These are phyloP conservation scores for Kuraishia hungarica DNA, from an alignment of 805 yeast species.

Conservation along the genomic window DNA sequence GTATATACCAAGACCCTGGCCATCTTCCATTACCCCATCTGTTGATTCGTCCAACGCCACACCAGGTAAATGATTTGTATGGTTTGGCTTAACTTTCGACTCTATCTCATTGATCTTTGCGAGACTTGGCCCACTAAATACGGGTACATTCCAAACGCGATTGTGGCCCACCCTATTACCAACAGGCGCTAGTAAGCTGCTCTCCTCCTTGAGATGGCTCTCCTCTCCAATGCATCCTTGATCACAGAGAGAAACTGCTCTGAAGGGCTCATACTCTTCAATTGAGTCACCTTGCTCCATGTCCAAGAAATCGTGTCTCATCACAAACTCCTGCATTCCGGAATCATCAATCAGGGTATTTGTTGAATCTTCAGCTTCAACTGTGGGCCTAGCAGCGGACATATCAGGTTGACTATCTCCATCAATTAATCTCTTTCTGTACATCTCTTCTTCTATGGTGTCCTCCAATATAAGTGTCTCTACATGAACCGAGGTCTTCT, in stretches of 20 bases:
- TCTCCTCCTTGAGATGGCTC: background rate
- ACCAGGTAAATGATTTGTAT: slow-evolving; percentile 2
- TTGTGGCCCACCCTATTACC: slow-evolving; percentile 6
- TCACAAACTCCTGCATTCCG: slow-evolving; percentile 48
- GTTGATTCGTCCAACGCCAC: background rate
- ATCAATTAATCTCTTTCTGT: slow-evolving; percentile 21
- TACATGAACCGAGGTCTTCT: slow-evolving; percentile 52
- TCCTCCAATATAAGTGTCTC: slow-evolving; percentile 56
- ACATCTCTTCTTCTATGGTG: slow-evolving; percentile 65
- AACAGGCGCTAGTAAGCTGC: slow-evolving; percentile 4
- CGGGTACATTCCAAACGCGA: slow-evolving; percentile 27
- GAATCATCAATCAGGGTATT: slow-evolving; percentile 46
- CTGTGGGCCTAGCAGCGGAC: slow-evolving; percentile 8
- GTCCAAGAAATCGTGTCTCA: slow-evolving; percentile 38
- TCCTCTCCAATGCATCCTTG: background rate
- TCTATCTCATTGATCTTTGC: slow-evolving; percentile 16
- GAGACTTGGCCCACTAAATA: slow-evolving; percentile 24
- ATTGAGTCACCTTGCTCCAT: slow-evolving; percentile 19
- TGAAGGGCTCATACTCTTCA: slow-evolving; percentile 28
- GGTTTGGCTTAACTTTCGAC: slow-evolving; percentile 6
- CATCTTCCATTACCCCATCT: background rate
- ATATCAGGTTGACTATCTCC: slow-evolving; percentile 6
- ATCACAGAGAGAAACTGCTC: slow-evolving; percentile 9
- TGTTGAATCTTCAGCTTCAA: slow-evolving; percentile 12
- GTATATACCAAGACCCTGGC: background rate